Percentiles rank a stretch among this genome's conserved stretches.
Evolutionary conservation across 2,329 filamentous ascomycete genomes (phyloP).

Genomic region (Botrytis fabae): DNA sequence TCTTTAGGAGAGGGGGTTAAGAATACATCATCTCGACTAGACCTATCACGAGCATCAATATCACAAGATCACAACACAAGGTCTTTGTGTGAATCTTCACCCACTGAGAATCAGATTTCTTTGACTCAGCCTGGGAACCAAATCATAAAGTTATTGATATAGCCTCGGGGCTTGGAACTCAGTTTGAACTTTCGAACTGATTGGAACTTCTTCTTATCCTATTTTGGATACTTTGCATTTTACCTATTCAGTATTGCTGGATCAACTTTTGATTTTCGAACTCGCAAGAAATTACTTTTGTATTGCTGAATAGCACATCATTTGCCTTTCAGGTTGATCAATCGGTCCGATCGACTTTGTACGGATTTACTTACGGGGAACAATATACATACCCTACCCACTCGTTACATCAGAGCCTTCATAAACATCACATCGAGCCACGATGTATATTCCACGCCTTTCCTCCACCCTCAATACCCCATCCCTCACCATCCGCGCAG

Average conservation of each 20-base stretch:
- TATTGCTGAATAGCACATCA: not conserved
- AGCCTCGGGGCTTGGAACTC: not conserved
- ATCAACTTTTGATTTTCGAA: conserved; percentile 1
- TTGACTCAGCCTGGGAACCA: not conserved
- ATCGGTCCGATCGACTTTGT: not conserved
- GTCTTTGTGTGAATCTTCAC: not conserved
- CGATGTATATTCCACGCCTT: conserved; percentile 4
- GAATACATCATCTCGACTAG: not conserved
- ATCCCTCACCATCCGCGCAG: not conserved
- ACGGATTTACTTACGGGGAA: too few species aligned
- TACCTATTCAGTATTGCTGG: not conserved
- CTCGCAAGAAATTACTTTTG: not conserved
- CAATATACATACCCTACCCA: not conserved
- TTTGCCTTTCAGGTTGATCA: not conserved
- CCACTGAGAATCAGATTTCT: not conserved
- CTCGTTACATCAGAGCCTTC: not conserved
- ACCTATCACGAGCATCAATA: not conserved
- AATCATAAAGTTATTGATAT: conserved; percentile 8
- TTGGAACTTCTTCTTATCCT: not conserved
- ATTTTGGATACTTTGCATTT: not conserved
- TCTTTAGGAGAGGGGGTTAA: not conserved
- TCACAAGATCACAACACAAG: not conserved
- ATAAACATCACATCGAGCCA: not conserved
- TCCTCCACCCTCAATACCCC: not conserved
- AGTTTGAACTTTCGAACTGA: not conserved